These are phyloP conservation scores for Pythium plurisporium DNA, from an alignment of 352 stramenopile species.

Conservation along the genomic window DNA sequence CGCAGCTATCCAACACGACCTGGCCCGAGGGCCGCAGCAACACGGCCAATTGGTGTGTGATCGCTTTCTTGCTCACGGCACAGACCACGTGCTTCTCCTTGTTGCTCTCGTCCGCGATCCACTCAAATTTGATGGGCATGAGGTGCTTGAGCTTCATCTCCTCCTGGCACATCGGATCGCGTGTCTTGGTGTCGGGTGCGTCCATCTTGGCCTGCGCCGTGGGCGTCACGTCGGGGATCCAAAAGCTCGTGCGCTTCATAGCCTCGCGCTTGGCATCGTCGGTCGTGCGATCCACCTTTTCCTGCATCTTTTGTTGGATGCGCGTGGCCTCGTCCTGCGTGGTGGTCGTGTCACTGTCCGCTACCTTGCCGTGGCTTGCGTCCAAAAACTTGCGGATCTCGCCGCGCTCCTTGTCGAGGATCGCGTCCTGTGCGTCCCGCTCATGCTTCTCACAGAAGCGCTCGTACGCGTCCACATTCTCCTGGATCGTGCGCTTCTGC, in stretches of 20 bases:
- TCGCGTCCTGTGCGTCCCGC: constrained; percentile 43
- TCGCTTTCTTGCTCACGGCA: constrained; percentile 79
- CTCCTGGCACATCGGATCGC: constrained; percentile 80
- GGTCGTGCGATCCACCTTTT: constrained; percentile 73
- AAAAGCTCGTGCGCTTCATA: constrained; percentile 83
- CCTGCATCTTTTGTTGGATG: constrained; percentile 43
- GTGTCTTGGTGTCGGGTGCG: constrained; percentile 66
- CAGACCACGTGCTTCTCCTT: constrained; percentile 52
- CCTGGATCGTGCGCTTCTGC: constrained; percentile 80
- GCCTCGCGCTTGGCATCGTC: constrained; percentile 67
- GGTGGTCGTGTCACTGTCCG: not conserved
- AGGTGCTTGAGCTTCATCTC: constrained; percentile 86
- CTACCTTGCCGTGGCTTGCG: constrained; percentile 17
- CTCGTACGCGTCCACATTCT: constrained; percentile 60
- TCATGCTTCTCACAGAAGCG: constrained; percentile 46
- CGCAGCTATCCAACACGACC: constrained; percentile 72
- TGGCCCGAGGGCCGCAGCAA: constrained; percentile 74
- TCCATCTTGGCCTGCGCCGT: constrained; percentile 41
- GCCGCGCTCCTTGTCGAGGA: constrained; percentile 43
- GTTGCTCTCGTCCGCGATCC: constrained; percentile 28
- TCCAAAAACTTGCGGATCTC: constrained; percentile 54
- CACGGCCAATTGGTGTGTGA: constrained; percentile 73
- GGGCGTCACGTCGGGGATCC: constrained; percentile 82
- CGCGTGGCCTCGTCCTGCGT: constrained; percentile 14
- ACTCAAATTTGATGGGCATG: constrained; percentile 84